These are phyloP conservation scores for Verbascum thapsus DNA, from an alignment of 257 asterid genomes.

Conservation along the genomic window DNA sequence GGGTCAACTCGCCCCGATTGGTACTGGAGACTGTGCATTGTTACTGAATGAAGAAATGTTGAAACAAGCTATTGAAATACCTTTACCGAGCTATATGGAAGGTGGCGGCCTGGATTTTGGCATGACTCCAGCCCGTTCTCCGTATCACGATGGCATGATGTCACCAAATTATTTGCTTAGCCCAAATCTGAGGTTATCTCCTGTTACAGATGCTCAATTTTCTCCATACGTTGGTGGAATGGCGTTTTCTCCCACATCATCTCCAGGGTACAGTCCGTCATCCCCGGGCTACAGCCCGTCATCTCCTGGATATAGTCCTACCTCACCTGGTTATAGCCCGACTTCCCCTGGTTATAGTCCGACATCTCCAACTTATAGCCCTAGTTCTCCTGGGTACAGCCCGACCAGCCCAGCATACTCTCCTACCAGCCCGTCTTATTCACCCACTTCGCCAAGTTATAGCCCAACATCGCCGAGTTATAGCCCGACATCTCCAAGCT, in stretches of 20 bases:
- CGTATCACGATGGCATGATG: constrained; percentile 93
- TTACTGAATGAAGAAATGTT: constrained; percentile 89
- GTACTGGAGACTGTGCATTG: constrained; percentile 92
- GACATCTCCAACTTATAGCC: constrained; percentile 90
- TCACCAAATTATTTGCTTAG: constrained; percentile 79
- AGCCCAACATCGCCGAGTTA: constrained; percentile 76
- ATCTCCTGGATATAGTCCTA: constrained; percentile 85
- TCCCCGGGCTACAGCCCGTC: constrained; percentile 85
- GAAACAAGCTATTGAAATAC: constrained; percentile 86
- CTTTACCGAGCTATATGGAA: constrained; percentile 92
- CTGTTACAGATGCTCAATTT: constrained; percentile 78
- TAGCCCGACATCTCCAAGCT: constrained; percentile 86
- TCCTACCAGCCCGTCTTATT: constrained; percentile 89
- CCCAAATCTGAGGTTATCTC: constrained; percentile 81
- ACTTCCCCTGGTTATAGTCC: constrained; percentile 92
- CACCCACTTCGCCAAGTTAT: constrained; percentile 84
- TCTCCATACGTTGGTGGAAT: constrained; percentile 82
- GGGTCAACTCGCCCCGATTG: constrained; percentile 99
- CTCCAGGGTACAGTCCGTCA: constrained; percentile 79
- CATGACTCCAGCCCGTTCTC: constrained; percentile 96
- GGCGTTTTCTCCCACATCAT: constrained; percentile 89
- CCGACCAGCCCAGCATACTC: constrained; percentile 95
- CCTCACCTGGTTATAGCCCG: constrained; percentile 88
- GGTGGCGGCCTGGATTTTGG: constrained; percentile 83
- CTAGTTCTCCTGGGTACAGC: constrained; percentile 89